Percentiles rank a stretch among this genome's conserved stretches.
These are phyloP conservation scores for Hypoxylon sp. DNA, from an alignment of 2,329 filamentous ascomycete species.

Conservation along the genomic window DNA sequence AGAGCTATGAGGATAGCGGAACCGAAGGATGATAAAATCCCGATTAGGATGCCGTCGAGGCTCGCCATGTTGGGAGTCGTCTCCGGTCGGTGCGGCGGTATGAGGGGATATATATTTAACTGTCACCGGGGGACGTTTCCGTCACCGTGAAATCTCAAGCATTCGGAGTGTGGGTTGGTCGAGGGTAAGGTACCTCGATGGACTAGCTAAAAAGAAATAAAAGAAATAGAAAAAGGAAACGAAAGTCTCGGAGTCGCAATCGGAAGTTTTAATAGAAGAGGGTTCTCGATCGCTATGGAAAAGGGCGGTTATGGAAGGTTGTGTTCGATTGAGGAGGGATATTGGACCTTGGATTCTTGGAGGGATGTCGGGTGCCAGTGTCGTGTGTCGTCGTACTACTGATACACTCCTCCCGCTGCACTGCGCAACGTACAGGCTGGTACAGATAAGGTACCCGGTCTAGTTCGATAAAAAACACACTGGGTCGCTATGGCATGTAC, in stretches of 20 bases:
- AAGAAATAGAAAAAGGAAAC: conserved; percentile 19
- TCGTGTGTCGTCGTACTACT: conserved; percentile 45
- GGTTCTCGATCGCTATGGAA: conserved; percentile 31
- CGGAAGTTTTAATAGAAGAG: conserved; percentile 18
- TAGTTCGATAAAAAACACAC: conserved; percentile 28
- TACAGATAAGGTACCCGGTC: conserved; percentile 28
- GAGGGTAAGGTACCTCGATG: conserved; percentile 49
- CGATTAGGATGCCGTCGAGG: conserved; percentile 88
- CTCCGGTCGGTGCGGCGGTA: conserved; percentile 35
- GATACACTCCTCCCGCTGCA: conserved; percentile 26
- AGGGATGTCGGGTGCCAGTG: conserved; percentile 36
- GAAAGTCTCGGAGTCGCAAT: conserved; percentile 9
- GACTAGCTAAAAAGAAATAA: conserved; percentile 27
- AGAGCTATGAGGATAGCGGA: conserved; percentile 88
- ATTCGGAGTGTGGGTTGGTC: conserved; percentile 50
- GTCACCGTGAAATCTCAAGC: conserved; percentile 51
- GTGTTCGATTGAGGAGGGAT: conserved; percentile 39
- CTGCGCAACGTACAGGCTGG: conserved; percentile 33
- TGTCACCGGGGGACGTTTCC: conserved; percentile 47
- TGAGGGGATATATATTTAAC: conserved; percentile 36
- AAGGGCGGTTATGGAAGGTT: conserved; percentile 27
- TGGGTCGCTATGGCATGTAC: conserved; percentile 22
- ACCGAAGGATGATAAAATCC: conserved; percentile 92
- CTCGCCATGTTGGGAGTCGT: conserved; percentile 47
- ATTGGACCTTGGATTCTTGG: conserved; percentile 35